Percentiles rank a stretch among this genome's conserved stretches.
These are phyloP conservation scores for Perilla frutescens DNA, from an alignment of 257 asterid species.

Conservation along the genomic window DNA sequence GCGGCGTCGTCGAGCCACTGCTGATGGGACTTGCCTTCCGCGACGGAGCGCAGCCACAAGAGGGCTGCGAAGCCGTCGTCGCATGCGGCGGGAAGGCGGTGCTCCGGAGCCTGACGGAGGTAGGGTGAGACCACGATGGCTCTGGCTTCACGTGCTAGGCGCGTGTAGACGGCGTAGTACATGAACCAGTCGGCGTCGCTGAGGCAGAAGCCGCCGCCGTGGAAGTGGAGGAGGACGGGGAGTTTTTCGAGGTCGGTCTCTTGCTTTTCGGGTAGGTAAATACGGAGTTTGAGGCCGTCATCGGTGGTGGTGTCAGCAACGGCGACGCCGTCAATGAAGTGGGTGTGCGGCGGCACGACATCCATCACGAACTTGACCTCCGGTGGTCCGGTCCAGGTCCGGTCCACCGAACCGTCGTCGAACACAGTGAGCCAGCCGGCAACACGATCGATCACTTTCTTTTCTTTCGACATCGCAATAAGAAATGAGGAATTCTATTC, in stretches of 20 bases:
- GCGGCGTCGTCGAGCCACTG: slow-evolving; percentile 42
- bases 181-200: slow-evolving; percentile 64
- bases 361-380: slow-evolving; percentile 63
- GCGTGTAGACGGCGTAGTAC: slow-evolving; percentile 53
- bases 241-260: slow-evolving; percentile 38
- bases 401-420: slow-evolving; percentile 64
- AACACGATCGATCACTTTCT: slow-evolving; percentile 49
- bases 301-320: slow-evolving; percentile 33
- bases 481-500: background rate
- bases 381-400: slow-evolving; percentile 65
- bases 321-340: slow-evolving; percentile 54
- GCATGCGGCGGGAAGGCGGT: slow-evolving; percentile 60
- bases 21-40: slow-evolving; percentile 25
- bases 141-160: slow-evolving; percentile 45
- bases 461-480: slow-evolving; percentile 37
- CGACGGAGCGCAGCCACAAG: slow-evolving; percentile 49
- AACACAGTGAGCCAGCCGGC: slow-evolving; percentile 58
- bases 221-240: slow-evolving; percentile 62
- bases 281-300: slow-evolving; percentile 45
- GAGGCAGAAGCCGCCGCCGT: slow-evolving; percentile 72
- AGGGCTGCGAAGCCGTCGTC: slow-evolving; percentile 51
- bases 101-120: slow-evolving; percentile 63
- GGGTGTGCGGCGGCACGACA: slow-evolving; percentile 46
- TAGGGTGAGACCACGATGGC: slow-evolving; percentile 56
- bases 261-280: slow-evolving; percentile 49